Evolutionary conservation across 257 asterid species (phyloP).

Genomic region (Knoxia roxburghii): DNA sequence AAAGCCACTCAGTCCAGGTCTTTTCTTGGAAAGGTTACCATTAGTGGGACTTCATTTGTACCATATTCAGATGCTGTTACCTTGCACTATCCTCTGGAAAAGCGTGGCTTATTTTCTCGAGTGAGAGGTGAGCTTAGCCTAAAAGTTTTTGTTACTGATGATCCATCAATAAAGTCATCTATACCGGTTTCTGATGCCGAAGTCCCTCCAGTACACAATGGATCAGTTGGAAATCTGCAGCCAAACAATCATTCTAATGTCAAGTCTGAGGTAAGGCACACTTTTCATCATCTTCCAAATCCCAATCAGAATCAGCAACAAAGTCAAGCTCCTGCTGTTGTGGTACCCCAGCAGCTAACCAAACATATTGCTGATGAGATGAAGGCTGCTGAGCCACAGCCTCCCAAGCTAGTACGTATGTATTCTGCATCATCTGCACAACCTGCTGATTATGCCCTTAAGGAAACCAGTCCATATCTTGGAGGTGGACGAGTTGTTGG

Average conservation of each 20-base stretch:
- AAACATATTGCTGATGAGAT: constrained; percentile 53
- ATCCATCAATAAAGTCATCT: constrained; percentile 63
- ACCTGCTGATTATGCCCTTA: constrained; percentile 68
- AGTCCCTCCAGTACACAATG: constrained; percentile 26
- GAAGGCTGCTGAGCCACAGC: constrained; percentile 70
- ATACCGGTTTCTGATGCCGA: constrained; percentile 34
- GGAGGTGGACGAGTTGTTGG: constrained; percentile 90
- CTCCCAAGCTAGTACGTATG: constrained; percentile 65
- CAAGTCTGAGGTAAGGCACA: constrained; percentile 55
- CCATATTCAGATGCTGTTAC: constrained; percentile 70
- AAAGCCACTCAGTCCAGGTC: constrained; percentile 41
- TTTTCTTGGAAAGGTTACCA: constrained; percentile 73
- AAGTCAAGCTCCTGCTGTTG: constrained; percentile 27
- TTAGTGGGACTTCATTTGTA: constrained; percentile 74
- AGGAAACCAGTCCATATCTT: constrained; percentile 87
- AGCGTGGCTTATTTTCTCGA: constrained; percentile 76
- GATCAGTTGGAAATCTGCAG: constrained; percentile 19
- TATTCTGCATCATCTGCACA: constrained; percentile 60
- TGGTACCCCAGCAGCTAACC: constrained; percentile 37
- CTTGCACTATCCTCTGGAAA: constrained; percentile 77
- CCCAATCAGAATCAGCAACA: constrained; percentile 35
- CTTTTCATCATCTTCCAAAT: constrained; percentile 72
- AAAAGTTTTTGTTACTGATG: constrained; percentile 71
- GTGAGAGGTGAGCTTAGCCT: constrained; percentile 86
- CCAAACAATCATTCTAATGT: constrained; percentile 21